Percentiles rank a stretch among this genome's conserved stretches.
Conservation (phyloP, 805 yeast genomes). For the Monosporozyma siamensis region DNA sequence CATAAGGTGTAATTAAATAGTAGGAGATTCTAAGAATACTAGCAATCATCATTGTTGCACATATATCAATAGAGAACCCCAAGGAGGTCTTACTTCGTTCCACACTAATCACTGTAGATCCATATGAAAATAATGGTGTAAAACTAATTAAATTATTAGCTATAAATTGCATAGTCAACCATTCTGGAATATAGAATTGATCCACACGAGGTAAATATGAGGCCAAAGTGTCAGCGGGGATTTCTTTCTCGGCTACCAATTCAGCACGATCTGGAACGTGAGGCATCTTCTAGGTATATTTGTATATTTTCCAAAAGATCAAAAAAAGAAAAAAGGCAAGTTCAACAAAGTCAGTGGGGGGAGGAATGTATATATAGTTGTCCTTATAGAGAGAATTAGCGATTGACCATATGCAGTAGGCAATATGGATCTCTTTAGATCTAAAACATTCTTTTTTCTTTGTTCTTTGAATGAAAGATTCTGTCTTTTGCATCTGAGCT, state of each 20-base stretch:
- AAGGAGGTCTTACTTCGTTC: slow-evolving; percentile 51
- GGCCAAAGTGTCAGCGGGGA: slow-evolving; percentile 15
- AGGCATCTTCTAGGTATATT: neutral
- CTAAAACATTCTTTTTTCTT: too few relatives aligned
- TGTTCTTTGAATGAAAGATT: too few relatives aligned
- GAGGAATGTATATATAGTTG: too few relatives aligned
- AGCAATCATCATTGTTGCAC: slow-evolving; percentile 82
- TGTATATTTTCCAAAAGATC: too few relatives aligned
- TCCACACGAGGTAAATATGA: slow-evolving; percentile 32
- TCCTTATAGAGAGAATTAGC: too few relatives aligned
- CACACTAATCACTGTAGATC: slow-evolving; percentile 68
- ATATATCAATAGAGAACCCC: slow-evolving; percentile 87
- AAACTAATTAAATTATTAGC: slow-evolving; percentile 61
- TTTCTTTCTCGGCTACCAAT: neutral
- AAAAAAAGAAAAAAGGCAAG: too few relatives aligned
- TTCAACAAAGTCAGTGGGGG: too few relatives aligned
- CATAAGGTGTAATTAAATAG: slow-evolving; percentile 74
- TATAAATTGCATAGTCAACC: slow-evolving; percentile 45
- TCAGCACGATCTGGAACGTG: slow-evolving; percentile 1
- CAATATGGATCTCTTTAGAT: too few relatives aligned
- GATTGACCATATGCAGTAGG: too few relatives aligned
- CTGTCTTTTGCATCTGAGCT: too few relatives aligned
- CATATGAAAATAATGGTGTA: slow-evolving; percentile 82
- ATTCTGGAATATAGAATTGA: slow-evolving; percentile 40
- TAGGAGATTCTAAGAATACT: slow-evolving; percentile 65